These are phyloP conservation scores for Boletus pseudo-olivaceus DNA, from an alignment of 768 basidiomycete genomes.

Conservation along the genomic window DNA sequence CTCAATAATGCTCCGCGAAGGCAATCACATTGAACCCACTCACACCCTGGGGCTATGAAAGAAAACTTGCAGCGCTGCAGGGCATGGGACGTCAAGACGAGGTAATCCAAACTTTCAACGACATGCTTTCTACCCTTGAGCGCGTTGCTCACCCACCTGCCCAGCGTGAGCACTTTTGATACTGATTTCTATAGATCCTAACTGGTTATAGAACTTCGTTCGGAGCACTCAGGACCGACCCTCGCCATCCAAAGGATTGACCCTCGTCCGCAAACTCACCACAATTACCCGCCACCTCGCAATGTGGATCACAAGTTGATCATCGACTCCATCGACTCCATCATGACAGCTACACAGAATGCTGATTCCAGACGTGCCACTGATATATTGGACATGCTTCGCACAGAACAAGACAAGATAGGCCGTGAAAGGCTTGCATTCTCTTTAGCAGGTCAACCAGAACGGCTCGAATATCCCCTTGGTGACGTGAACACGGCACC, in stretches of 20 bases:
- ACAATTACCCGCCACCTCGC: background rate
- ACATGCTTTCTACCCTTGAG: background rate
- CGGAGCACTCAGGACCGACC: background rate
- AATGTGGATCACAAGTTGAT: background rate
- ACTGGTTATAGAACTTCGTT: background rate
- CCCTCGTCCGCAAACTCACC: background rate
- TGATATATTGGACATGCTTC: background rate
- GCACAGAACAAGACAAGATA: background rate
- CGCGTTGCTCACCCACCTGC: background rate
- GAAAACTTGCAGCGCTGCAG: background rate
- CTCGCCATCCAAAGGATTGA: too few species aligned
- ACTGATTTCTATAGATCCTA: background rate
- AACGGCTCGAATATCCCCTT: background rate
- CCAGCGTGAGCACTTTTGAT: background rate
- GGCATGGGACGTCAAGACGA: conserved; percentile 16
- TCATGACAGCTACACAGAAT: background rate
- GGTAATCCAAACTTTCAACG: background rate
- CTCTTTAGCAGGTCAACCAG: background rate
- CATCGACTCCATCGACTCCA: background rate
- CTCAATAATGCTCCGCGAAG: background rate
- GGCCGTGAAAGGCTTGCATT: background rate
- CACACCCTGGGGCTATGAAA: conserved; percentile 1
- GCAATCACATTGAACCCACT: background rate
- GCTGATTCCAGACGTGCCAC: background rate
- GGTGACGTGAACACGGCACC: background rate